Evolutionary conservation across 2,329 filamentous ascomycete species (phyloP).

Genomic region (Emmonsia crescens): DNA sequence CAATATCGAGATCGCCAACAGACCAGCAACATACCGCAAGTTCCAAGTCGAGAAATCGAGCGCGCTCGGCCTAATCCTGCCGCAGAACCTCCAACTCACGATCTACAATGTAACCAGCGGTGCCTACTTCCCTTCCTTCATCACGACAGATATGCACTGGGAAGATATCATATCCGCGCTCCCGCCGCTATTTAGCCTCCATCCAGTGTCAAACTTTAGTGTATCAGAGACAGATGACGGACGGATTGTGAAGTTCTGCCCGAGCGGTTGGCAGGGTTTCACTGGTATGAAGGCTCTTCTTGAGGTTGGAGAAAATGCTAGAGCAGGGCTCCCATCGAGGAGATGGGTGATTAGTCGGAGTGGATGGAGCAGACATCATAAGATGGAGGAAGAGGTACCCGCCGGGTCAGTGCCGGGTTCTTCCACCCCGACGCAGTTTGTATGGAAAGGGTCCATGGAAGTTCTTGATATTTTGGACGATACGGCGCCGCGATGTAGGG

Average conservation of each 20-base stretch:
- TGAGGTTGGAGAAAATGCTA: background rate
- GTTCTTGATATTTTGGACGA: background rate
- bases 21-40: background rate
- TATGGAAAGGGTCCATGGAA: background rate
- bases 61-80: background rate
- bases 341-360: background rate
- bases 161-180: background rate
- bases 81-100: background rate
- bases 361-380: background rate
- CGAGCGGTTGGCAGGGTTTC: background rate
- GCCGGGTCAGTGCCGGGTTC: too few relatives aligned
- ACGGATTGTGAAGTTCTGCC: background rate
- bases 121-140: background rate
- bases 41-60: constrained; percentile 1
- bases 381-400: background rate
- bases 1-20: background rate
- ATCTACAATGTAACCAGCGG: background rate
- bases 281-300: background rate
- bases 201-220: background rate
- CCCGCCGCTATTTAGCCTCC: background rate
- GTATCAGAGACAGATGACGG: background rate
- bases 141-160: background rate
- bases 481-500: background rate
- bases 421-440: background rate
- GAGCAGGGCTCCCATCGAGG: background rate